Base-by-base conservation (phyloP, 352 stramenopile genomes). In the Pythium aphanidermatum region DNA sequence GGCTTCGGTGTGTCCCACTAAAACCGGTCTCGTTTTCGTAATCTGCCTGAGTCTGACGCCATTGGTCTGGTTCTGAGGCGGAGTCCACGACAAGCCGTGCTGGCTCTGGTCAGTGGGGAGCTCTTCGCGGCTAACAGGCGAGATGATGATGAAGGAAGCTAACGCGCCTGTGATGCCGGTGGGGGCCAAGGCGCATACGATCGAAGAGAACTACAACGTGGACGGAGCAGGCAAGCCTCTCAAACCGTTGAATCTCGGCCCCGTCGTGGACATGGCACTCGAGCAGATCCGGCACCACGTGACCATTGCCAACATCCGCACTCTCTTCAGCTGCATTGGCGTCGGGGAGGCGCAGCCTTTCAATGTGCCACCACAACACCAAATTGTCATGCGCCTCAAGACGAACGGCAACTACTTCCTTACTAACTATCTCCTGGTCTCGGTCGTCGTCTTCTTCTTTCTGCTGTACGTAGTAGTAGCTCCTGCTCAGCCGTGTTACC, bases 341-440 rank as follows among this genome's bases (percentile, higher is more conserved):
- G 54, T 85, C 11, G 74, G 77, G 42, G 77, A 90, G 41, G 62
- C 58, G 27, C 44, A 65, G 44, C 74, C 77, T 25, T 86, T 87
- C 59, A 79, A 62, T 11, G 10, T 84, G 42, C 74, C 74, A 10
- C 55, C 63, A 19, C 63, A 75, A 46, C 53, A 64, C 14, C 64
- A 76, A 38, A 67, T 73, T 42, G 20, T 75, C 30, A 25, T 46
- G 54, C 74, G 74, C n/a, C 64, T 90, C 50, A 74, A 71, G 50
- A 74, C 62, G 23, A 90, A 90, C 67, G 60, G 59, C 45, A 68
- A 68, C 54, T 90, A 71, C 53, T 90, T 86, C 41, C 46, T 86
- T 46, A 77, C 70, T 57, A 90, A 90, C 55, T 90, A 90, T 41
- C 17, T 90, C 44, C 58, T 86, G 24, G 46, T 79, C 35, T 72